phyloP scores from a whole-genome alignment of 129 eudicot genomes.

The sunflower (Helianthus annuus) region HanXRQr2.0-SUNRISE NC_035442.2:128251157-128251656 shows the following conservation, averaged over 20 bases:
- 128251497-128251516: constrained; percentile 69
- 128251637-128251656: no score
- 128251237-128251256: not conserved
- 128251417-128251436: constrained; percentile 81
- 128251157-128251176: no score
- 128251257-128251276: constrained; percentile 24
- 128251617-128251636: no score
- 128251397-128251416: constrained; percentile 16
- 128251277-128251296: constrained; percentile 36
- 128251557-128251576: constrained; percentile 73
- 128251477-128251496: constrained; percentile 60
- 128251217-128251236: no score
- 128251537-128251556: constrained; percentile 90
- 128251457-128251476: constrained; percentile 83
- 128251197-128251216: no score
- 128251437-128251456: constrained; percentile 81
- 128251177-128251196: no score
- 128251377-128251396: constrained; percentile 19
- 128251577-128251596: constrained; percentile 69
- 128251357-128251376: constrained; percentile 35
- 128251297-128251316: constrained; percentile 42
- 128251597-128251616: constrained; percentile 54
- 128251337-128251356: constrained; percentile 23
- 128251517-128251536: constrained; percentile 84
- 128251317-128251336: constrained; percentile 27